These are phyloP conservation scores for Fusarium pilosicola DNA, from an alignment of 2,329 filamentous ascomycete species.

Conservation along the genomic window DNA sequence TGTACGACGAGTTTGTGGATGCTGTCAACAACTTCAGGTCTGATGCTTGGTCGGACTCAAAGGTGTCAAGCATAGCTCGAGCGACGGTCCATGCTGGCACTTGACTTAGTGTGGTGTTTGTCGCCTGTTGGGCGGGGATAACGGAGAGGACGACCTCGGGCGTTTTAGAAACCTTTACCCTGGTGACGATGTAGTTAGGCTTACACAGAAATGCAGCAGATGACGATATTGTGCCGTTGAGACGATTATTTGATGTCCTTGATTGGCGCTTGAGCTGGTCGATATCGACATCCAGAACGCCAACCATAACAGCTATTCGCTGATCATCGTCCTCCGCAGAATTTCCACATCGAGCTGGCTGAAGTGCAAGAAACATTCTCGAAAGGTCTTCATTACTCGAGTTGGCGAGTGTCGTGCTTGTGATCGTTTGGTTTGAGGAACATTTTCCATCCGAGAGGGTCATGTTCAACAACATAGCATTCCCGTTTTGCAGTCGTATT, in stretches of 20 bases:
- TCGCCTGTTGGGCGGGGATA: not conserved
- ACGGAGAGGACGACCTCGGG: constrained; percentile 26
- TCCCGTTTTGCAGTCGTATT: constrained; percentile 30
- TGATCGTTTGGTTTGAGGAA: constrained; percentile 29
- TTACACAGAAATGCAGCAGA: constrained; percentile 36
- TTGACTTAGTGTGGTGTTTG: constrained; percentile 32
- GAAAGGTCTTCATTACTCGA: constrained; percentile 19
- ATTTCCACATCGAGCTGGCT: constrained; percentile 27
- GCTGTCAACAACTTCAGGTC: constrained; percentile 9
- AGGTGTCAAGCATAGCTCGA: constrained; percentile 33
- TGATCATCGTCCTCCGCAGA: constrained; percentile 32
- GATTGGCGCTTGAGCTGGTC: constrained; percentile 29
- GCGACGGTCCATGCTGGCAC: constrained; percentile 37
- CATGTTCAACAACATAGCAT: constrained; percentile 43
- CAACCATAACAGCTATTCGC: constrained; percentile 38
- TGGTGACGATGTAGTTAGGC: constrained; percentile 36
- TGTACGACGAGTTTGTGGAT: constrained; percentile 30
- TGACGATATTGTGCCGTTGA: constrained; percentile 22
- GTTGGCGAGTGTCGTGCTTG: constrained; percentile 28
- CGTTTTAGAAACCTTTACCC: constrained; percentile 30
- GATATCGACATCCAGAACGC: constrained; percentile 28
- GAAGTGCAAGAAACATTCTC: constrained; percentile 32
- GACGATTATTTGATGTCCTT: constrained; percentile 5
- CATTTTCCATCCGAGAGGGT: constrained; percentile 41
- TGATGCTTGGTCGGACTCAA: constrained; percentile 7